Percentiles rank a stretch among this genome's conserved stretches.
Evolutionary conservation across 2,329 filamentous ascomycete genomes (phyloP).

Genomic region (Colletotrichum somersetense): DNA sequence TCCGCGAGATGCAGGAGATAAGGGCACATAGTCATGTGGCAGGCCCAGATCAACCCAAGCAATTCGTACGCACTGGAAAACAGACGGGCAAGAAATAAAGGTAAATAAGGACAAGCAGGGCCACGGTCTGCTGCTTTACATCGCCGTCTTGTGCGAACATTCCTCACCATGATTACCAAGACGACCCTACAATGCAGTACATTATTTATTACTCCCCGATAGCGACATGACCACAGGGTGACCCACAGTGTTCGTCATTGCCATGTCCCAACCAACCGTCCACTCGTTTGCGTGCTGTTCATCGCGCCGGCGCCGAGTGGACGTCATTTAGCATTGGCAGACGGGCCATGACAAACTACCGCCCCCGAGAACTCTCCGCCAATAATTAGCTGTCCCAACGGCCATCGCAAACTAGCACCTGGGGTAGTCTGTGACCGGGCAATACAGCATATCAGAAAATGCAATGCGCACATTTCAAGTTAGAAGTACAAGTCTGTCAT

Average conservation of each 20-base stretch:
- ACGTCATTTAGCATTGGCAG: not conserved
- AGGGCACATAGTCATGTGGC: not conserved
- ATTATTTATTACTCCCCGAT: too few species aligned
- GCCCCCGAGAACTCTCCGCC: too few species aligned
- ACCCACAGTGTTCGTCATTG: too few species aligned
- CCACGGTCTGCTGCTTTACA: not conserved
- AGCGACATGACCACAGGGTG: too few species aligned
- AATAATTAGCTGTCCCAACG: not conserved
- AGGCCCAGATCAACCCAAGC: not conserved
- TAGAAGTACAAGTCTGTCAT: not conserved
- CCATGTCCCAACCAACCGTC: too few species aligned
- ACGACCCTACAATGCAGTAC: too few species aligned
- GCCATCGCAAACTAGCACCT: not conserved
- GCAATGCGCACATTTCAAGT: too few species aligned
- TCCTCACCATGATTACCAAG: not conserved
- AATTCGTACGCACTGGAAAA: too few species aligned
- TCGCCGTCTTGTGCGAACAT: not conserved
- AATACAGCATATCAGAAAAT: too few species aligned
- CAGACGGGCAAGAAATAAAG: not conserved
- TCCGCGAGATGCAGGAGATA: slow-evolving; percentile 2
- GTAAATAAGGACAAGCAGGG: not conserved
- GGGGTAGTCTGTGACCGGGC: too few species aligned
- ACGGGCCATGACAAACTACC: not conserved
- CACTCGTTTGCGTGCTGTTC: not conserved
- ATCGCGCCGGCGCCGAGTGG: fast-evolving